Percentiles rank a stretch among this genome's conserved stretches.
phyloP scores from a whole-genome alignment of 1,139 yeast genomes.

The Lodderomyces margitis region DNA sequence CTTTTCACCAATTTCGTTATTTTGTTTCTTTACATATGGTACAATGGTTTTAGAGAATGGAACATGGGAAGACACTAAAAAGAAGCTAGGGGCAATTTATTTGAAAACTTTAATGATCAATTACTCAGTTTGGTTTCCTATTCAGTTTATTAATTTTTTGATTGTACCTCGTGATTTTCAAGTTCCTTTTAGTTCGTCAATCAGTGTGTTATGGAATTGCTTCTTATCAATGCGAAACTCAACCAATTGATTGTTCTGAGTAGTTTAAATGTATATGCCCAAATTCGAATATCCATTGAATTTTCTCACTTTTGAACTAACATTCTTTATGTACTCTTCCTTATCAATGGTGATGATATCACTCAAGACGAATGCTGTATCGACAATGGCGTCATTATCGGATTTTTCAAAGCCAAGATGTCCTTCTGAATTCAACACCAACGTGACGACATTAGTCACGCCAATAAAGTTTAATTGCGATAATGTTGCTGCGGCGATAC shows the following conservation, averaged over 20 bases:
- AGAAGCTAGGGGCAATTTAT: slow-evolving; percentile 64
- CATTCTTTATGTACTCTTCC: slow-evolving; percentile 22
- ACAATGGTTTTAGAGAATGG: slow-evolving; percentile 80
- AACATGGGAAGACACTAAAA: slow-evolving; percentile 58
- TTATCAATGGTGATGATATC: slow-evolving; percentile 17
- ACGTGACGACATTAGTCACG: slow-evolving; percentile 17
- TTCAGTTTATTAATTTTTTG: slow-evolving; percentile 85
- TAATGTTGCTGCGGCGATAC: slow-evolving; percentile 44
- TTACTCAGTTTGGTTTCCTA: slow-evolving; percentile 91
- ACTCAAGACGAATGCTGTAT: slow-evolving; percentile 26
- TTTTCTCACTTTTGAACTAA: slow-evolving; percentile 33
- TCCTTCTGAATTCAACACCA: slow-evolving; percentile 54
- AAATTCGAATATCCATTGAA: slow-evolving; percentile 36
- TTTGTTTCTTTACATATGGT: slow-evolving; percentile 79
- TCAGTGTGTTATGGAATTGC: slow-evolving; percentile 93
- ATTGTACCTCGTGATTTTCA: slow-evolving; percentile 77
- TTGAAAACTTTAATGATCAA: slow-evolving; percentile 75
- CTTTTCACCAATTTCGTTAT: slow-evolving; percentile 82
- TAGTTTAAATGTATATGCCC: slow-evolving; percentile 39
- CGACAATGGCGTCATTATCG: slow-evolving; percentile 37
- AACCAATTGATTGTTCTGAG: slow-evolving; percentile 13
- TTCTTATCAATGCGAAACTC: slow-evolving; percentile 76
- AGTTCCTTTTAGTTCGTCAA: slow-evolving; percentile 86
- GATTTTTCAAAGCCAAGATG: slow-evolving; percentile 54
- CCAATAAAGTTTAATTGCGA: slow-evolving; percentile 24